Base-by-base conservation (phyloP, 805 yeast genomes). In the Brettanomyces bruxellensis region DNA sequence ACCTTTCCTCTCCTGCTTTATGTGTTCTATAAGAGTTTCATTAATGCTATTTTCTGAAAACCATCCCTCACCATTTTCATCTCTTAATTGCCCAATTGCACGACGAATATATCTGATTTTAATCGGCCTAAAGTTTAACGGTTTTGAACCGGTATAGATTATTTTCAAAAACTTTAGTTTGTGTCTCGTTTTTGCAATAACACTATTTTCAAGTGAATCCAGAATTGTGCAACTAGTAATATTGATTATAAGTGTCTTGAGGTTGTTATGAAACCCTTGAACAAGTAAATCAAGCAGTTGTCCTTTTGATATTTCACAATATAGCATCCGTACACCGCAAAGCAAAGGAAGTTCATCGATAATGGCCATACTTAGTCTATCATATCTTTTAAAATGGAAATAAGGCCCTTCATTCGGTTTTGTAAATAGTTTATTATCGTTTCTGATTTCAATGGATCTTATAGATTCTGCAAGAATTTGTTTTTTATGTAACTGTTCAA, bases 211-310 rank as follows among this genome's bases (percentile, higher is more conserved):
- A 18, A 50, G 34, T 8, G 23, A 7, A 23, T 32, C 38, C 25
- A 55, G 37, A 22, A 47, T 43, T 5, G 34, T 24, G 6, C 48
- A 36, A 32, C 49, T 49, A 7, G 38, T 41, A 30, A 54, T 43
- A 36, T 53, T 53, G 18, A 55, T 48, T 32, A 49, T 51, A 25
- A 55, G 45, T 40, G 45, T 51, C 24, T 52, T 42, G 11, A 55
- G 46, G 41, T 49, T 51, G 6, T 45, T 47, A 40, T 49, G 51
- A 18, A 35, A 35, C 13, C 14, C 23, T 25, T 43, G 35, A 9
- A 44, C 44, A 8, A 53, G 47, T 9, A 18, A 38, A 34, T 28
- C 23, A 4, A 53, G 34, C 30, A 53, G 7, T 23, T 23, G 23
- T n/a, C 39, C 24, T 2, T 51, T 49, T 7, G 14, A n/a, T n/a